Evolutionary conservation across 345 rosid genomes (phyloP).

Genomic region (Rubroshorea leprosula): DNA sequence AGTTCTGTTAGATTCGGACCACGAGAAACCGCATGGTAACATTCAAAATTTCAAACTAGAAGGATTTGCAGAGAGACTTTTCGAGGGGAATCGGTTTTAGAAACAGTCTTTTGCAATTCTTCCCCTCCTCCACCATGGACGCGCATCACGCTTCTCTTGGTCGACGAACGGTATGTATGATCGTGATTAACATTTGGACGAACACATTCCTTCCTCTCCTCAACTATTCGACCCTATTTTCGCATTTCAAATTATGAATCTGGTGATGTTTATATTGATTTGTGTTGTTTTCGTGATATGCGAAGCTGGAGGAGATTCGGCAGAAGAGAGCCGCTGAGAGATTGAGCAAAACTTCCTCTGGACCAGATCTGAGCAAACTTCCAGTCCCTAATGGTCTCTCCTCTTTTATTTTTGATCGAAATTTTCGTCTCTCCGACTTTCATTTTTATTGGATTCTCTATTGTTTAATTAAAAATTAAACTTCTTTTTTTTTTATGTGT

Average conservation of each 20-base stretch:
- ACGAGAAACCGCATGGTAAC: too few relatives aligned
- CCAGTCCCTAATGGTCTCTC: slow-evolving; percentile 49
- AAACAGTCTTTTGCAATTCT: not conserved
- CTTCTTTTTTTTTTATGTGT: not conserved
- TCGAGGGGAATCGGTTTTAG: not conserved
- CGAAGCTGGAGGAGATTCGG: slow-evolving; percentile 87
- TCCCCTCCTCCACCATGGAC: slow-evolving; percentile 36
- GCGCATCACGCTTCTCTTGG: slow-evolving; percentile 83
- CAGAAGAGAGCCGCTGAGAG: slow-evolving; percentile 92
- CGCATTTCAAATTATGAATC: not conserved
- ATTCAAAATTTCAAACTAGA: too few relatives aligned
- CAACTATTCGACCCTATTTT: not conserved
- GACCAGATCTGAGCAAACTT: slow-evolving; percentile 66
- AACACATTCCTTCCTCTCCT: slow-evolving; percentile 1
- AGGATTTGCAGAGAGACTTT: not conserved
- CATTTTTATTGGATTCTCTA: too few relatives aligned
- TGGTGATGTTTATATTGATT: not conserved
- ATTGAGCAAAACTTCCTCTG: slow-evolving; percentile 65
- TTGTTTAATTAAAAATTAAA: not conserved
- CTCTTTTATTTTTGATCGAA: not conserved
- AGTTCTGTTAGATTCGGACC: too few relatives aligned
- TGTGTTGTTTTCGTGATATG: slow-evolving; percentile 11
- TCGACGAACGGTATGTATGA: slow-evolving; percentile 90
- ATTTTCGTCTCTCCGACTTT: too few relatives aligned
- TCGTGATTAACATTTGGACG: too few relatives aligned